Conservation (phyloP, 1,284 basidiomycete genomes). For the Microbotryum silenes-acaulis region DNA sequence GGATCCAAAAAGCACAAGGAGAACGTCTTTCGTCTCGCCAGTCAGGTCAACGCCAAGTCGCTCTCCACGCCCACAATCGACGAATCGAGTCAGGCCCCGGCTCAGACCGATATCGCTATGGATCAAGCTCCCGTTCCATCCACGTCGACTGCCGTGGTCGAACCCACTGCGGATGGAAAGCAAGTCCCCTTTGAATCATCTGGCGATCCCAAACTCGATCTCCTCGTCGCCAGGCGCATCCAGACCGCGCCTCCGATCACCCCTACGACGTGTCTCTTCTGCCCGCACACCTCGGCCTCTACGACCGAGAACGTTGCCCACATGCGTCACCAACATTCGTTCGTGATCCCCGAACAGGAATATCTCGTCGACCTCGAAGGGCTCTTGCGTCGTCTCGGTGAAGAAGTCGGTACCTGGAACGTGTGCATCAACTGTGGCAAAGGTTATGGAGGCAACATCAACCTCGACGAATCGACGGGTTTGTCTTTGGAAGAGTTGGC, state of each 20-base stretch:
- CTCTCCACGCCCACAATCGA: constrained; percentile 7
- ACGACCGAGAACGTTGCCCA: constrained; percentile 66
- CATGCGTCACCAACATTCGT: constrained; percentile 82
- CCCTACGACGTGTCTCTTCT: constrained; percentile 68
- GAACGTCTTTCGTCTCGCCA: constrained; percentile 51
- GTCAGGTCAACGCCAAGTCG: constrained; percentile 23
- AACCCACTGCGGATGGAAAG: constrained; percentile 36
- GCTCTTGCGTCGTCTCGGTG: constrained; percentile 76
- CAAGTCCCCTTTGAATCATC: constrained; percentile 50
- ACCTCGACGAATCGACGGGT: constrained; percentile 46
- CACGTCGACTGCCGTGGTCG: constrained; percentile 15
- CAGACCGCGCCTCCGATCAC: constrained; percentile 48
- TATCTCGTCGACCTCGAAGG: constrained; percentile 79
- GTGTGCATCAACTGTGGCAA: constrained; percentile 74
- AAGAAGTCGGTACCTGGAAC: constrained; percentile 88
- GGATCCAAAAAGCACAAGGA: constrained; percentile 88
- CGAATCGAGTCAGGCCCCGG: background rate
- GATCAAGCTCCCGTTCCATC: constrained; percentile 12
- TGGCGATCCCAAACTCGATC: constrained; percentile 68
- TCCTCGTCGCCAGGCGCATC: constrained; percentile 54
- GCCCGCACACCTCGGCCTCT: constrained; percentile 49
- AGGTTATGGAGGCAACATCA: constrained; percentile 47
- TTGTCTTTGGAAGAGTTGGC: constrained; percentile 18
- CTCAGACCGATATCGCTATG: constrained; percentile 15
- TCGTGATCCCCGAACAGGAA: constrained; percentile 92